These are phyloP conservation scores for Xylariaceae sp. DNA, from an alignment of 2,329 filamentous ascomycete species.

Conservation along the genomic window DNA sequence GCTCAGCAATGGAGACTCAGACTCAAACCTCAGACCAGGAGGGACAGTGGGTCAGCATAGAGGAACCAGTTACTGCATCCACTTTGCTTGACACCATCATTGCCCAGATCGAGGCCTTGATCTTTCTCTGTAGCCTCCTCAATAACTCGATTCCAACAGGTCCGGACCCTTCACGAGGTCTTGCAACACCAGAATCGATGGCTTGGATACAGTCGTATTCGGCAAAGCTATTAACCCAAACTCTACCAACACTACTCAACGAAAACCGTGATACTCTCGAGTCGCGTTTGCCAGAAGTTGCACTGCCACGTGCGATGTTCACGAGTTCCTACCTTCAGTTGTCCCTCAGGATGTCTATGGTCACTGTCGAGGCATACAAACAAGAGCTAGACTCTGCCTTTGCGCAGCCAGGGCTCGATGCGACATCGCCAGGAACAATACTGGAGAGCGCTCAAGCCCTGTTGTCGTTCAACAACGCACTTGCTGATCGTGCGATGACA, in stretches of 20 bases:
- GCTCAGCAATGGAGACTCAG: constrained; percentile 29
- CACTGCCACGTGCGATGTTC: constrained; percentile 27
- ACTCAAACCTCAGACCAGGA: constrained; percentile 26
- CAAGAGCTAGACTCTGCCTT: constrained; percentile 29
- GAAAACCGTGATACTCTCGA: constrained; percentile 9
- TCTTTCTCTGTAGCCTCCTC: constrained; percentile 29
- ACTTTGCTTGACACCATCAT: constrained; percentile 67
- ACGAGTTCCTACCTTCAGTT: constrained; percentile 26
- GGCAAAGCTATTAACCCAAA: constrained; percentile 40
- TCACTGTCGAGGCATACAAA: constrained; percentile 27
- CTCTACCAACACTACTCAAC: constrained; percentile 7
- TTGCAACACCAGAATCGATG: constrained; percentile 33
- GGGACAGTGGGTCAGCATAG: constrained; percentile 65
- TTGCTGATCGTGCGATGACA: constrained; percentile 17
- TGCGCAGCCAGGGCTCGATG: constrained; percentile 19
- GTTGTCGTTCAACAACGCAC: constrained; percentile 26
- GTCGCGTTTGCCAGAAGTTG: constrained; percentile 20
- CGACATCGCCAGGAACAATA: constrained; percentile 18
- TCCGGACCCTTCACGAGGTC: too few species aligned
- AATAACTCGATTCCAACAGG: neutral
- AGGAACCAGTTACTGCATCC: constrained; percentile 62
- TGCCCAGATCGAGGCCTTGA: constrained; percentile 57
- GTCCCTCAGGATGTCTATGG: constrained; percentile 22
- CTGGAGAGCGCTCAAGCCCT: constrained; percentile 27
- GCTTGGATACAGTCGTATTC: constrained; percentile 59